Percentiles rank a stretch among this genome's conserved stretches.
Evolutionary conservation across 176 grass and related monocot species (phyloP).

Genomic region (Oropetium thomaeum): DNA sequence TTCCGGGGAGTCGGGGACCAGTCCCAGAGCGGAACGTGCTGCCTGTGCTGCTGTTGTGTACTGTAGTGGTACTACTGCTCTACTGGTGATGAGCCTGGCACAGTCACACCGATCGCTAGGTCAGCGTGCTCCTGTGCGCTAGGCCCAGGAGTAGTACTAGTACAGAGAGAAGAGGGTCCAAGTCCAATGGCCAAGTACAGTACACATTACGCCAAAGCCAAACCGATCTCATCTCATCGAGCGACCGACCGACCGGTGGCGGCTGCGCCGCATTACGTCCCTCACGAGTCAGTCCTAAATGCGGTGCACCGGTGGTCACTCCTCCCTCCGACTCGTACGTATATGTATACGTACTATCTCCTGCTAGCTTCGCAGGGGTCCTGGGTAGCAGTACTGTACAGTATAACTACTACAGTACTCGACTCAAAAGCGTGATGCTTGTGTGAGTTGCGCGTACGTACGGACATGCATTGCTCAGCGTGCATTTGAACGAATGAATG

Average conservation of each 20-base stretch:
- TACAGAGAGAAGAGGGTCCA: too few relatives aligned
- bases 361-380: too few relatives aligned
- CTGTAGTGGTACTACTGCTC: too few relatives aligned
- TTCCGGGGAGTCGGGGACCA: not conserved
- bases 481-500: not conserved
- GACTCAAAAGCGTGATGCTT: too few relatives aligned
- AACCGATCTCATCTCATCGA: too few relatives aligned
- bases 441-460: too few relatives aligned
- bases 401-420: too few relatives aligned
- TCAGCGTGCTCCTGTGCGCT: not conserved
- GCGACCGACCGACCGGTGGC: too few relatives aligned
- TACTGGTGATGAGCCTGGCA: not conserved
- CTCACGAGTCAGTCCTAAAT: conserved; percentile 45
- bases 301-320: not conserved
- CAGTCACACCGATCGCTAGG: conserved; percentile 18
- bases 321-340: not conserved
- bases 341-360: too few relatives aligned
- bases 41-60: too few relatives aligned
- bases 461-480: too few relatives aligned
- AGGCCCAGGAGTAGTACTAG: not conserved
- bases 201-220: not conserved
- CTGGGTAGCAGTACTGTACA: too few relatives aligned
- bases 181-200: not conserved
- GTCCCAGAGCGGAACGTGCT: not conserved
- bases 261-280: conserved; percentile 28